A percentile compares a stretch with the other conserved stretches of the same genome.
These are phyloP conservation scores for Podospora bellae-mahoneyi DNA, from an alignment of 495 filamentous ascomycete species.

Conservation along the genomic window DNA sequence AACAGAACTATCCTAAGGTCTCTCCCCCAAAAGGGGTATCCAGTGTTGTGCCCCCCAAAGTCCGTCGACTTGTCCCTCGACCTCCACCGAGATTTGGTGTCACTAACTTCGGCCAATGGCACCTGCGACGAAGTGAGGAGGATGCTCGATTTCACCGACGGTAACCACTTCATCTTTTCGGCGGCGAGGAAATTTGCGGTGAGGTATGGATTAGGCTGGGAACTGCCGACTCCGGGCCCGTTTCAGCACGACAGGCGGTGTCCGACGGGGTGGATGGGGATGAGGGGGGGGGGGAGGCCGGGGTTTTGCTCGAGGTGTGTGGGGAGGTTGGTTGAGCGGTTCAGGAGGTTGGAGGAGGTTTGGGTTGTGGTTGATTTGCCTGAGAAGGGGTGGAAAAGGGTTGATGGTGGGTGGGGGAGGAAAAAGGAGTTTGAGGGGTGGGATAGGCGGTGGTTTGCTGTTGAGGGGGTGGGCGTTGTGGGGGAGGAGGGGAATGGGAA, in stretches of 20 bases:
- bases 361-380: constrained; percentile 22
- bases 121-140: constrained; percentile 5
- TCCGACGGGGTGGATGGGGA: constrained; percentile 6
- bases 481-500: neutral
- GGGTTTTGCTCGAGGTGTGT: constrained; percentile 22
- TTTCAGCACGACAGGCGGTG: constrained; percentile 8
- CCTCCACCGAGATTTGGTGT: constrained; percentile 23
- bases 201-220: constrained; percentile 20
- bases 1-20: constrained; percentile 17
- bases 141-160: constrained; percentile 18
- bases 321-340: constrained; percentile 17
- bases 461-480: neutral
- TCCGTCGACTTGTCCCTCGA: constrained; percentile 18
- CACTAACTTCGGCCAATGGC: constrained; percentile 13
- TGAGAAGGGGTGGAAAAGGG: neutral
- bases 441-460: constrained; percentile 19
- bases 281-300: neutral
- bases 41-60: neutral
- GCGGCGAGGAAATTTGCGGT: constrained; percentile 22
- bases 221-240: constrained; percentile 1
- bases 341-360: constrained; percentile 21
- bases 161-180: constrained; percentile 22
- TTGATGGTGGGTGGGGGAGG: neutral
- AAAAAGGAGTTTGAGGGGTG: constrained; percentile 17
- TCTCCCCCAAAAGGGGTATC: neutral